Percentiles rank a stretch among this genome's conserved stretches.
Evolutionary conservation across 2,329 filamentous ascomycete genomes (phyloP).

Genomic region (Ramularia endophylla): DNA sequence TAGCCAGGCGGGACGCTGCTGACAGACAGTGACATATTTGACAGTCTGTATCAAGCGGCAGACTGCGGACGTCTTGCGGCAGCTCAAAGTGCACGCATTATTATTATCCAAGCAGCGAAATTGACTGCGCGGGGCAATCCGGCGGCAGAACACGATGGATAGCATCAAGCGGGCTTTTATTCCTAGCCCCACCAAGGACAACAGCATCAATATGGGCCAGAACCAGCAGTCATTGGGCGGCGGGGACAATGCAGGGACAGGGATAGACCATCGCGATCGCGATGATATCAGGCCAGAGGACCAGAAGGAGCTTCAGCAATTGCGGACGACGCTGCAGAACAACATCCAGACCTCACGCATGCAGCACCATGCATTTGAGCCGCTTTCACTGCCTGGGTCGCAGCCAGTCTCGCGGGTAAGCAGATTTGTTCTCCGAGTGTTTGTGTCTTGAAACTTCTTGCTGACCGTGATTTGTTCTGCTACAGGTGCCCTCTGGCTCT

Average conservation of each 20-base stretch:
- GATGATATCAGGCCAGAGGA: conserved; percentile 33
- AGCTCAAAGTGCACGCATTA: too few species aligned
- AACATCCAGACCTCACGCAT: conserved; percentile 76
- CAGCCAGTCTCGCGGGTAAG: conserved; percentile 76
- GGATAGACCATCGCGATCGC: conserved; percentile 8
- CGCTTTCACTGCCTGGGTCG: conserved; percentile 82
- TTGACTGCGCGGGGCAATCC: too few species aligned
- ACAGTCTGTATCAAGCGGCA: too few species aligned
- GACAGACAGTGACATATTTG: too few species aligned
- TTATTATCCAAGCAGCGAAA: too few species aligned
- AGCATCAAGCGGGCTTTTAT: conserved; percentile 16
- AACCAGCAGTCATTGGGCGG: conserved; percentile 9
- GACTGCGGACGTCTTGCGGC: too few species aligned
- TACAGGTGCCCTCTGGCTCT: conserved; percentile 44
- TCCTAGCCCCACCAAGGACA: conserved; percentile 7
- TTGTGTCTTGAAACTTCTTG: conserved; percentile 2
- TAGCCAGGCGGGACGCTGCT: too few species aligned
- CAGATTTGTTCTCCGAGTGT: conserved; percentile 21
- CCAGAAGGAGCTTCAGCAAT: conserved; percentile 53
- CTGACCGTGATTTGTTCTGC: conserved; percentile 18
- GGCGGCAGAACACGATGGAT: conserved; percentile 7
- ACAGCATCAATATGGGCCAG: too few species aligned
- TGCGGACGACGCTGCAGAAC: conserved; percentile 67
- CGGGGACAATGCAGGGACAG: conserved; percentile 6
- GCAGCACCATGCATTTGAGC: conserved; percentile 83